Base-by-base conservation (phyloP, 371 early-diverging fungal genomes). In the Mucor sp. region DNA sequence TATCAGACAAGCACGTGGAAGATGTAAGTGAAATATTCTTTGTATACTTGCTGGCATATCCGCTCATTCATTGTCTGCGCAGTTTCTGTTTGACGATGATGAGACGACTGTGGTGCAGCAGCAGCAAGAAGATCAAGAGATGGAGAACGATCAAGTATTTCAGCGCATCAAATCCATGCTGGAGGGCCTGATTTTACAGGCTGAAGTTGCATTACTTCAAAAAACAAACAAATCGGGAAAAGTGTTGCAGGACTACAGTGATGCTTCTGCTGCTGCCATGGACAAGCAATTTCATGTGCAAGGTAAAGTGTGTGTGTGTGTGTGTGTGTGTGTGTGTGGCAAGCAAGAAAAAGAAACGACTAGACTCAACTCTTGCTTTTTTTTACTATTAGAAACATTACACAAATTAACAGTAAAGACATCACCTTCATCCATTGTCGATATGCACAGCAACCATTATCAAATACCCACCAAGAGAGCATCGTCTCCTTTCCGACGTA, bases 171-270 rank as follows among this genome's bases (percentile, higher is more conserved):
- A 66, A 32, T 57, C 61, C 17, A 70, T 71, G 65, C 27, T 76
- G 21, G 71, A 76, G 50, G 47, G 41, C 7, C 63, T 76, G 27
- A 76, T 76, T 30, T 48, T 65, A 33, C 66, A 70, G 61, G 77
- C 77, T 19, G 64, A 76, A 63, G 41, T 62, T 12, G 77, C 77
- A 21, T 62, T 75, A 62, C 55, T 67, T 43, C 67, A 75, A 50
- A 68, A 75, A 50, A 48, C 69, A 33, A 75, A 71, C 21, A 57
- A 47, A n/a, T 63, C 72, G 17, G 75, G 72, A 63, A 72, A 59
- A 50, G 73, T 72, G 4, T 58, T 74, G 44, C 66, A 65, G 66
- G 41, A 66, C 27, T 48, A 58, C 55, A 33, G 65, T 12, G 27
- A 62, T 17, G 39, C 58, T 50, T 19, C 21, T 27, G 23, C 32